A percentile compares a stretch with the other conserved stretches of the same genome.
phyloP scores from a whole-genome alignment of 1,284 basidiomycete species.

The Cutaneotrichosporon sp. region DNA sequence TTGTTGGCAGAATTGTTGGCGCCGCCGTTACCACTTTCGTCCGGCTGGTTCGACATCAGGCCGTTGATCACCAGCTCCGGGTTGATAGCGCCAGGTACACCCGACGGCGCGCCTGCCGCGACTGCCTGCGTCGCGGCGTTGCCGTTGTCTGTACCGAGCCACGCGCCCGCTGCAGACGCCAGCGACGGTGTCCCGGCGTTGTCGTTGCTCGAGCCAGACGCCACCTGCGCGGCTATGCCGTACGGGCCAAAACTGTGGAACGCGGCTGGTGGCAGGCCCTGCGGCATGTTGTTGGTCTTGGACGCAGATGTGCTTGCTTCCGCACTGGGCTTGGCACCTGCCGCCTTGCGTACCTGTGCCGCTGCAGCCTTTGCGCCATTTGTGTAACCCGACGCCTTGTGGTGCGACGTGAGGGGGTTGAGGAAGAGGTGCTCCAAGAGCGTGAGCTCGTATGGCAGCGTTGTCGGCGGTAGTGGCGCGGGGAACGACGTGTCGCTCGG shows the following conservation, averaged over 20 bases:
- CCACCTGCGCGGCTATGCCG: constrained; percentile 24
- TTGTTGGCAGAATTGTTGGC: constrained; percentile 1
- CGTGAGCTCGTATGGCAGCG: constrained; percentile 47
- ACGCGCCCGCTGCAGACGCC: constrained; percentile 13
- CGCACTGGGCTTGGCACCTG: background rate
- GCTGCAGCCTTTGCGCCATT: constrained; percentile 24
- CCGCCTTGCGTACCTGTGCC: background rate
- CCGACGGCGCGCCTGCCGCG: constrained; percentile 6
- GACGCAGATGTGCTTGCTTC: background rate
- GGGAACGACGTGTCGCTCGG: constrained; percentile 36
- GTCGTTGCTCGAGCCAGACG: background rate
- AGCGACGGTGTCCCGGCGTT: constrained; percentile 5
- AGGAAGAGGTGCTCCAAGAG: constrained; percentile 49
- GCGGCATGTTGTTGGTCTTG: constrained; percentile 3
- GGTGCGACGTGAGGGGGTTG: constrained; percentile 47
- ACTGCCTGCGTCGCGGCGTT: constrained; percentile 3
- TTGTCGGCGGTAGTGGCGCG: constrained; percentile 40
- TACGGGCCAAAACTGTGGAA: constrained; percentile 31
- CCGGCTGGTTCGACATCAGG: background rate
- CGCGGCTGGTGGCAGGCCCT: constrained; percentile 29
- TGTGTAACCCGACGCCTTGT: constrained; percentile 47
- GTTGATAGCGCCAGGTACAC: constrained; percentile 7
- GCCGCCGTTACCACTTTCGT: constrained; percentile 1
- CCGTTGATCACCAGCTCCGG: constrained; percentile 13
- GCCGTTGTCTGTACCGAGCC: constrained; percentile 11